A percentile compares a stretch with the other conserved stretches of the same genome.
These are phyloP conservation scores for Grammothele lineata DNA, from an alignment of 768 basidiomycete species.

Conservation along the genomic window DNA sequence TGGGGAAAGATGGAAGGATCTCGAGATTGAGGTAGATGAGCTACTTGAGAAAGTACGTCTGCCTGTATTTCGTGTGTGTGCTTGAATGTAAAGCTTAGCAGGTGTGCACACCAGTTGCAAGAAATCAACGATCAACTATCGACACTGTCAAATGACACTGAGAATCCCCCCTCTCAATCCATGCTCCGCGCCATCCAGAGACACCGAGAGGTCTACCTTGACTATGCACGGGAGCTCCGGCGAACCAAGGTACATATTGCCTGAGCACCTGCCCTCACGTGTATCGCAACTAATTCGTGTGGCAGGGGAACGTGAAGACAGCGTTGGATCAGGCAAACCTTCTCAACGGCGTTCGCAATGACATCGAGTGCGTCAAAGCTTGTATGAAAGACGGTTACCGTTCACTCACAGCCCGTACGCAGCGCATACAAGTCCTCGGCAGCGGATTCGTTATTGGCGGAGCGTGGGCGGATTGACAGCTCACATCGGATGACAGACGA, in stretches of 20 bases:
- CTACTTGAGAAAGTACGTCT: conserved; percentile 72
- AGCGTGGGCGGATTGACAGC: conserved; percentile 86
- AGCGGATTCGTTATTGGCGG: conserved; percentile 81
- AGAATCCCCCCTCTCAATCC: conserved; percentile 69
- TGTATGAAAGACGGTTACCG: too few relatives aligned
- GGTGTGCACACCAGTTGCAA: conserved; percentile 52
- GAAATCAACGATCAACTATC: conserved; percentile 84
- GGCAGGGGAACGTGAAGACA: conserved; percentile 71
- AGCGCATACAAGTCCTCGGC: conserved; percentile 91
- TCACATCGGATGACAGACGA: conserved; percentile 95
- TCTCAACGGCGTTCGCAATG: conserved; percentile 86
- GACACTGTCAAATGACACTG: conserved; percentile 60
- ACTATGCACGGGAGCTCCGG: conserved; percentile 78
- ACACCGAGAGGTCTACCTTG: conserved; percentile 86
- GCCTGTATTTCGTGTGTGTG: not conserved
- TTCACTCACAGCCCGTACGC: not conserved
- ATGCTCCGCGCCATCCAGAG: conserved; percentile 88
- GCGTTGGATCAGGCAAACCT: conserved; percentile 86
- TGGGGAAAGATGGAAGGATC: conserved; percentile 69
- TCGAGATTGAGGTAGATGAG: conserved; percentile 86
- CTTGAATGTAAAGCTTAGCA: conserved; percentile 13
- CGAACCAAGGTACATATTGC: conserved; percentile 68
- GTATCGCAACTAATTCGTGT: not conserved
- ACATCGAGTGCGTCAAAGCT: conserved; percentile 72
- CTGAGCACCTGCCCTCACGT: not conserved